phyloP scores from a whole-genome alignment of 192 early-diverging fungal genomes.

The Coemansia sp. region DNA sequence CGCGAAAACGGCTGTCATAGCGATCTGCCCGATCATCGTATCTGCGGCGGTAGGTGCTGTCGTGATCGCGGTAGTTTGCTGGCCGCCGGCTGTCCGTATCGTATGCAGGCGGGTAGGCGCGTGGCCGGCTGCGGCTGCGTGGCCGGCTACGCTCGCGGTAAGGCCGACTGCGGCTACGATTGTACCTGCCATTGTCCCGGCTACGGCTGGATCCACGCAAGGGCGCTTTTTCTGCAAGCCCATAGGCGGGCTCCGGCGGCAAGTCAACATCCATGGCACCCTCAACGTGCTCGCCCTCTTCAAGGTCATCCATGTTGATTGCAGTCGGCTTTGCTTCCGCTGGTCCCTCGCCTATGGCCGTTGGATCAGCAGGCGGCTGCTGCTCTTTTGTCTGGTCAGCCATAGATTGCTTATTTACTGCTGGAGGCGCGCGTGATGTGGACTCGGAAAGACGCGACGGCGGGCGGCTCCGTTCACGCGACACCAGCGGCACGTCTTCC shows the following conservation, averaged over 20 bases:
- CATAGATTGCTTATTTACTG: neutral
- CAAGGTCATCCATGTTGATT: slow-evolving; percentile 41
- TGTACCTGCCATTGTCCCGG: too few relatives aligned
- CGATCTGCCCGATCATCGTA: slow-evolving; percentile 34
- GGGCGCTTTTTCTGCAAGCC: neutral
- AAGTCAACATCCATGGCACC: slow-evolving; percentile 17
- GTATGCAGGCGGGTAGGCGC: slow-evolving; percentile 11
- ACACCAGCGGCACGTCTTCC: neutral
- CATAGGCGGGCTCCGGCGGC: neutral
- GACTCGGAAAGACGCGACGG: neutral
- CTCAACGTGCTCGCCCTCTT: slow-evolving; percentile 53
- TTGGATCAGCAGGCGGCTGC: neutral
- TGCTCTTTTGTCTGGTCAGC: neutral
- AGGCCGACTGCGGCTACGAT: slow-evolving; percentile 13
- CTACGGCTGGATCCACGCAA: slow-evolving; percentile 22
- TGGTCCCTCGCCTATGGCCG: neutral
- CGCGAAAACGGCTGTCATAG: slow-evolving; percentile 22
- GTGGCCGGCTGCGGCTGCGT: slow-evolving; percentile 22
- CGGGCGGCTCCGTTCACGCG: slow-evolving; percentile 17
- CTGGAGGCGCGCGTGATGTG: neutral
- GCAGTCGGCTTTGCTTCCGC: neutral
- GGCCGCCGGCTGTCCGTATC: slow-evolving; percentile 15
- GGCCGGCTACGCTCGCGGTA: slow-evolving; percentile 6
- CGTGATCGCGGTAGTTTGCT: slow-evolving; percentile 23
- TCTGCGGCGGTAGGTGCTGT: slow-evolving; percentile 20